phyloP scores from a whole-genome alignment of 768 basidiomycete genomes.

The Auriscalpium vulgare region DNA sequence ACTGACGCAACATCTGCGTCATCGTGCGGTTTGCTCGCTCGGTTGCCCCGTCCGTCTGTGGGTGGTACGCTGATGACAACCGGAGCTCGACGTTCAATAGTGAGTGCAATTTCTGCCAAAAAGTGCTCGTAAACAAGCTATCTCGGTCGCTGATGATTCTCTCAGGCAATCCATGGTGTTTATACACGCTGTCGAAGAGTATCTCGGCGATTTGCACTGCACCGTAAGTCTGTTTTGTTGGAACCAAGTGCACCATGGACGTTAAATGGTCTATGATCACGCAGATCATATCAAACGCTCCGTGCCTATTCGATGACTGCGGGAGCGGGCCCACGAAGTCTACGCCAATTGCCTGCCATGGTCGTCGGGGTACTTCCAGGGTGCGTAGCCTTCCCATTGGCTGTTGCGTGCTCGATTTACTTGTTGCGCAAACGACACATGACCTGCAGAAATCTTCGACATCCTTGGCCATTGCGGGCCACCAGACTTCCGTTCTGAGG shows the following conservation, averaged over 20 bases:
- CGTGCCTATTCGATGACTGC: conserved; percentile 8
- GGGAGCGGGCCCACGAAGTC: conserved; percentile 18
- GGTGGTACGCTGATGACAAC: conserved; percentile 35
- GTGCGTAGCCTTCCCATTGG: conserved; percentile 2
- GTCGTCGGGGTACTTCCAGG: background rate
- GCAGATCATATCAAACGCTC: conserved; percentile 17
- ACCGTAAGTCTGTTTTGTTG: conserved; percentile 21
- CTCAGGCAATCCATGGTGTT: conserved; percentile 31
- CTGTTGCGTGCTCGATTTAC: conserved; percentile 12
- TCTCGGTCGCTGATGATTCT: conserved; percentile 35
- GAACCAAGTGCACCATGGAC: conserved; percentile 20
- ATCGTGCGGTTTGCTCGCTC: conserved; percentile 29
- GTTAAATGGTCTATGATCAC: conserved; percentile 16
- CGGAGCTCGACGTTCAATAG: conserved; percentile 22
- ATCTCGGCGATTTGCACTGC: conserved; percentile 29
- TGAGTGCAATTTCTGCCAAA: conserved; percentile 31
- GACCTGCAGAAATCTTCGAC: conserved; percentile 13
- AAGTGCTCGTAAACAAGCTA: conserved; percentile 32
- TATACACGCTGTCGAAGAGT: conserved; percentile 28
- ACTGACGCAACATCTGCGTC: conserved; percentile 22
- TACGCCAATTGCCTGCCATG: conserved; percentile 15
- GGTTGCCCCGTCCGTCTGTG: conserved; percentile 33
- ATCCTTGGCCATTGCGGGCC: conserved; percentile 10
- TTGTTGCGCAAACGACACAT: background rate
- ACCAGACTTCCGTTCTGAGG: conserved; percentile 15